Conservation (phyloP, 2,329 filamentous ascomycete species). For the Fusarium floridanum region DNA sequence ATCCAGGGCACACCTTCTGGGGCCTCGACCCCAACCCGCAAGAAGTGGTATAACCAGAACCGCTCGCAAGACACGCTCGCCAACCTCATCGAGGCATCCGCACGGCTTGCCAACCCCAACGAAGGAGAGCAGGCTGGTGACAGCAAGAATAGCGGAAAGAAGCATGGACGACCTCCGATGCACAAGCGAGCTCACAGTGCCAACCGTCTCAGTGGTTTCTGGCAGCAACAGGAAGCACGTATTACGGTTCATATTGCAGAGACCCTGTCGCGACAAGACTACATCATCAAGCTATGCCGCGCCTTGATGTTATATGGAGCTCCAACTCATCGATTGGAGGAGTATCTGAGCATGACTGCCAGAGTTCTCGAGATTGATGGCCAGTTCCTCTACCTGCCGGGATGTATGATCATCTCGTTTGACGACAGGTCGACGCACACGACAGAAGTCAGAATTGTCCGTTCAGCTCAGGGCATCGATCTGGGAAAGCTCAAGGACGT, state of each 20-base stretch:
- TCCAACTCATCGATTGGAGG: conserved; percentile 89
- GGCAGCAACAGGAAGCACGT: conserved; percentile 59
- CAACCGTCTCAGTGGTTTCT: conserved; percentile 54
- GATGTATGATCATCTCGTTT: conserved; percentile 94
- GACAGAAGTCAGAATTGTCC: conserved; percentile 75
- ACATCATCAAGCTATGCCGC: conserved; percentile 85
- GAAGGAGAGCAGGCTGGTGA: conserved; percentile 30
- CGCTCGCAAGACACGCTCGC: conserved; percentile 61
- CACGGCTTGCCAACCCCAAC: conserved; percentile 55
- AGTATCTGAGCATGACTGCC: conserved; percentile 89
- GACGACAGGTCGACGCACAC: conserved; percentile 77
- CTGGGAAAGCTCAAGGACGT: conserved; percentile 72
- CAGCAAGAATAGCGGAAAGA: conserved; percentile 44
- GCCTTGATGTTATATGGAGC: conserved; percentile 90
- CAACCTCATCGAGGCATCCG: conserved; percentile 62
- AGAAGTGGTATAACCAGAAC: conserved; percentile 64
- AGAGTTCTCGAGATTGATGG: conserved; percentile 87
- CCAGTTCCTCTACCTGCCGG: conserved; percentile 89
- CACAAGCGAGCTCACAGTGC: conserved; percentile 54
- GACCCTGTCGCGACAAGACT: conserved; percentile 82
- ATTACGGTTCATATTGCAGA: conserved; percentile 69
- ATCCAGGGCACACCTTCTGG: conserved; percentile 55
- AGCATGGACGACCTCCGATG: conserved; percentile 47
- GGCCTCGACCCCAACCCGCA: conserved; percentile 55
- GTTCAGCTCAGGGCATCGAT: conserved; percentile 69